Conservation (phyloP, 768 basidiomycete species). For the Galerina sulciceps region DNA sequence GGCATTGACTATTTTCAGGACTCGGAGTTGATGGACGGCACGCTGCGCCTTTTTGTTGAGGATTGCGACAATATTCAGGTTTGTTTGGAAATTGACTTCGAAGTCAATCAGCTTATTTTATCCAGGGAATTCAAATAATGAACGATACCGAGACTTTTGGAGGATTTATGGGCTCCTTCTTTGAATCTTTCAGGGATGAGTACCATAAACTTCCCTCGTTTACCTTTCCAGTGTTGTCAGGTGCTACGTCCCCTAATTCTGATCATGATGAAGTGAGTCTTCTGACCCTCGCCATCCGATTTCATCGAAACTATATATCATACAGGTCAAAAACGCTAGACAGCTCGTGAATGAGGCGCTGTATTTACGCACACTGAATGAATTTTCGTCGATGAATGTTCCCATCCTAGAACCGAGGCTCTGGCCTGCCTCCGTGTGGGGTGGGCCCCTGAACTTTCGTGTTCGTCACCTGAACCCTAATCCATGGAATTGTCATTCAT, state of each 20-base stretch:
- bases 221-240: constrained; percentile 61
- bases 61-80: constrained; percentile 81
- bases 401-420: constrained; percentile 50
- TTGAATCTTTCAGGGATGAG: constrained; percentile 70
- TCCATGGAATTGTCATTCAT: constrained; percentile 13
- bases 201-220: constrained; percentile 64
- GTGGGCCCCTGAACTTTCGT: constrained; percentile 14
- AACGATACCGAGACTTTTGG: constrained; percentile 69
- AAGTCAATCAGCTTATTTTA: not conserved
- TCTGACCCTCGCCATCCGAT: constrained; percentile 6
- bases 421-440: constrained; percentile 41
- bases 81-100: not conserved
- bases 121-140: constrained; percentile 71
- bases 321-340: constrained; percentile 39
- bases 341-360: constrained; percentile 67
- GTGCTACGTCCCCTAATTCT: constrained; percentile 32
- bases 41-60: constrained; percentile 70
- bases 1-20: constrained; percentile 42
- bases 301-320: constrained; percentile 11
- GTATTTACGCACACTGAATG: constrained; percentile 53
- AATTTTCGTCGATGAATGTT: constrained; percentile 51
- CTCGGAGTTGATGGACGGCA: constrained; percentile 68
- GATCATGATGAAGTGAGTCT: constrained; percentile 49
- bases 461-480: constrained; percentile 10
- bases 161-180: constrained; percentile 61